These are phyloP conservation scores for Fusarium oligoseptatum DNA, from an alignment of 2,329 filamentous ascomycete genomes.

Conservation along the genomic window DNA sequence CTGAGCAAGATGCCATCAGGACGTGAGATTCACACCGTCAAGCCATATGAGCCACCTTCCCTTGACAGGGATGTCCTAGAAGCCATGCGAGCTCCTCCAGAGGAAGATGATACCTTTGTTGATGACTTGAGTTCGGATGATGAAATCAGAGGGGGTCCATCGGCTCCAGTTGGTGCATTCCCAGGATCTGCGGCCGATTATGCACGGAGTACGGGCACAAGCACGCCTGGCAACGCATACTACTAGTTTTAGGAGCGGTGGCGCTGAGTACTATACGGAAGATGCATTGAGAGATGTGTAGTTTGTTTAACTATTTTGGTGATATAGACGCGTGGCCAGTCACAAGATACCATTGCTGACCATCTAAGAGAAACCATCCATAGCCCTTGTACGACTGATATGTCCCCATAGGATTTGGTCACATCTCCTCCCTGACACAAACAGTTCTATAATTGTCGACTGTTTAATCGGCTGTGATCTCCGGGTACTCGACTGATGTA, in stretches of 20 bases:
- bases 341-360: not conserved
- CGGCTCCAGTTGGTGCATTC: conserved; percentile 62
- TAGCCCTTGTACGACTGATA: not conserved
- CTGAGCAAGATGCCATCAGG: conserved; percentile 87
- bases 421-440: not conserved
- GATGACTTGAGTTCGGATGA: conserved; percentile 57
- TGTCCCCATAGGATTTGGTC: not conserved
- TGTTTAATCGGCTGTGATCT: not conserved
- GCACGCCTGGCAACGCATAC: conserved; percentile 53
- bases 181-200: conserved; percentile 61
- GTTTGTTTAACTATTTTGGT: not conserved
- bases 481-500: conserved; percentile 36
- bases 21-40: conserved; percentile 83
- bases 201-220: conserved; percentile 44
- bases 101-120: conserved; percentile 50
- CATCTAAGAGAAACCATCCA: not conserved
- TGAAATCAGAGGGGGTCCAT: conserved; percentile 48
- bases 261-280: not conserved
- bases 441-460: not conserved
- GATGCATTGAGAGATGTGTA: not conserved
- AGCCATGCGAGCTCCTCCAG: conserved; percentile 63
- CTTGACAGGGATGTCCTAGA: conserved; percentile 76
- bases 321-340: not conserved
- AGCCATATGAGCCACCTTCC: conserved; percentile 74
- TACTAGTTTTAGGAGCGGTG: conserved; percentile 47